Base-by-base conservation (phyloP, 2,329 filamentous ascomycete species). In the Claviceps maximensis region DNA sequence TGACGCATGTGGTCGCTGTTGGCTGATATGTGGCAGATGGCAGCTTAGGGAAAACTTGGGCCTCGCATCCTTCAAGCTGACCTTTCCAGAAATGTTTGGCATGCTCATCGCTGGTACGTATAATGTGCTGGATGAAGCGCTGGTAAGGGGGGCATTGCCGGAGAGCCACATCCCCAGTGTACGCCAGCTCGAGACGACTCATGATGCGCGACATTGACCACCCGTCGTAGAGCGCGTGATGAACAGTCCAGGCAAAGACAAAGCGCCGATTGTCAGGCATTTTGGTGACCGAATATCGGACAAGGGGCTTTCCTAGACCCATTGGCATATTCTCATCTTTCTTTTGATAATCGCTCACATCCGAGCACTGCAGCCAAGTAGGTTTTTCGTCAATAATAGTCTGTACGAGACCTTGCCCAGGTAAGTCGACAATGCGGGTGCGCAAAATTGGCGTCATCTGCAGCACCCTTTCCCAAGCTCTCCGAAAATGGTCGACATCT, bases 171-270 rank as follows among this genome's bases (percentile, higher is more conserved):
- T 63, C 52, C 5, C 63, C 63, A 17, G 65, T 58, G 47, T 69
- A 71, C 4, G 66, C 66, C 36, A 60, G 58, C 53, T 71, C 69
- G 40, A 73, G 63, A 49, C 65, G 63, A 19, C 71, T 70, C 33
- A 73, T 63, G 1, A 74, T 58, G 7, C 73, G 60, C 5, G 67
- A 67, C 68, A 74, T 69, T 1, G 69, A 72, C 73, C 74, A 76
- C 19, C 74, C 75, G 50, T 78, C 75, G 53, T 77, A 78, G 0
- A 76, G 60, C 10, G 69, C 70, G 56, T 78, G 75, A 53, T 77
- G 74, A 57, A 75, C 67, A 2, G 72, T 74, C 58, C 27, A 64
- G 19, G 75, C 64, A 23, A 58, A 54, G 44, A 46, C 42, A 27
- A 29, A 46, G 21, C 19, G 6, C 33, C 47, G 38, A 19, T 49